A percentile compares a stretch with the other conserved stretches of the same genome.
Evolutionary conservation across 2,329 filamentous ascomycete genomes (phyloP).

Genomic region (Aspergillus caelatus): DNA sequence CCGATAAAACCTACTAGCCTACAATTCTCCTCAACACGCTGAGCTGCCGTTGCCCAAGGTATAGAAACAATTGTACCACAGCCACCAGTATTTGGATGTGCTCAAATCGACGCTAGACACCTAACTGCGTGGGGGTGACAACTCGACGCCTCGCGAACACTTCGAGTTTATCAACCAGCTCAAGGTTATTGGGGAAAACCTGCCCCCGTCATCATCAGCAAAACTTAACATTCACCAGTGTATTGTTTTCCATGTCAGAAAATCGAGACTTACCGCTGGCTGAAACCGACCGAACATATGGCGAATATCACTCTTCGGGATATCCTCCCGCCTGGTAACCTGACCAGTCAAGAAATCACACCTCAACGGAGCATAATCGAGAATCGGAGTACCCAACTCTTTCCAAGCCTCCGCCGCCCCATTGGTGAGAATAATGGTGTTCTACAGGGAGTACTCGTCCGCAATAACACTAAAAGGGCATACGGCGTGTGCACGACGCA

Average conservation of each 20-base stretch:
- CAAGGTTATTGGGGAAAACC: background rate
- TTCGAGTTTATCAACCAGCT: background rate
- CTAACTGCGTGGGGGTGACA: background rate
- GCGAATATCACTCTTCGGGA: background rate
- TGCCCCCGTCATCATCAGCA: background rate
- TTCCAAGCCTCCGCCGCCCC: background rate
- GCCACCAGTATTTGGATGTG: background rate
- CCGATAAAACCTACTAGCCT: background rate
- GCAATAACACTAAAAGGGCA: background rate
- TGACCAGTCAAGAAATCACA: background rate
- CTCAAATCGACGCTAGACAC: background rate
- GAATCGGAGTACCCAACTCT: background rate
- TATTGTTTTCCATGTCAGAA: background rate
- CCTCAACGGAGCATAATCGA: background rate
- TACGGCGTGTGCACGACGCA: background rate
- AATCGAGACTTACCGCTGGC: background rate
- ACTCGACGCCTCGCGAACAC: background rate
- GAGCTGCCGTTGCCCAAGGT: background rate
- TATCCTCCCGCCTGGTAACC: conserved; percentile 1
- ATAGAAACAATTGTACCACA: background rate
- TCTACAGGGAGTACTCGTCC: background rate
- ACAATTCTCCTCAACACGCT: background rate
- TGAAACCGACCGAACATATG: background rate
- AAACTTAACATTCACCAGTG: background rate
- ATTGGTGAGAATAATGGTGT: background rate